Percentiles rank a stretch among this genome's conserved stretches.
Evolutionary conservation across 139 green algal species (phyloP).

Genomic region (Coccomyxa sp.): DNA sequence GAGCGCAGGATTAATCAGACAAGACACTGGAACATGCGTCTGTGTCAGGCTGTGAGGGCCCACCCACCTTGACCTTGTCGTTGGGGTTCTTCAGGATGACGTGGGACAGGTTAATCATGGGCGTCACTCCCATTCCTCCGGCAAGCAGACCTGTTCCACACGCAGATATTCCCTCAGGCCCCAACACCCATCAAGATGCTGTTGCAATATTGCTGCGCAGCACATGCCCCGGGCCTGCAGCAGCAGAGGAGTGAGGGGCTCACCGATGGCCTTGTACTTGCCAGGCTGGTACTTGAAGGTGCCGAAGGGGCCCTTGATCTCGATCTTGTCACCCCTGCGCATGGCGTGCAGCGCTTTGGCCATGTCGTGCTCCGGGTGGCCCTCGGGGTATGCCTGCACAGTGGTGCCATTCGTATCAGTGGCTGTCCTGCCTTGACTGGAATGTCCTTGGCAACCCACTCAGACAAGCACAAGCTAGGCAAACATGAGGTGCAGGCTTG

Average conservation of each 20-base stretch:
- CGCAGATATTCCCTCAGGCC: not conserved
- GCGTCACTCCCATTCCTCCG: constrained; percentile 90
- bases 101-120: constrained; percentile 82
- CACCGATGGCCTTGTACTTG: constrained; percentile 69
- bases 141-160: constrained; percentile 81
- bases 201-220: too few species aligned
- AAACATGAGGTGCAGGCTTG: too few species aligned
- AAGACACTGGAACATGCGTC: not conserved
- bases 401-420: too few species aligned
- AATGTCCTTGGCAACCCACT: too few species aligned
- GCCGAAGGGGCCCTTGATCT: constrained; percentile 86
- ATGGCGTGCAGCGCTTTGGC: constrained; percentile 72
- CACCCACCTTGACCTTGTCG: constrained; percentile 51
- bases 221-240: too few species aligned
- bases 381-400: not conserved
- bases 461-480: too few species aligned
- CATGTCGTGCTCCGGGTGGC: constrained; percentile 76
- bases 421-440: too few species aligned
- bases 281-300: constrained; percentile 66
- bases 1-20: not conserved
- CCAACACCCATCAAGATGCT: not conserved
- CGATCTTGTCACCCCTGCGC: constrained; percentile 63
- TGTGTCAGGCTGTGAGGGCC: constrained; percentile 2
- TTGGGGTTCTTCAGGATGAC: constrained; percentile 64
- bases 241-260: not conserved